These are phyloP conservation scores for Jimgerdemannia flammicorona DNA, from an alignment of 192 early-diverging fungal genomes.

Conservation along the genomic window DNA sequence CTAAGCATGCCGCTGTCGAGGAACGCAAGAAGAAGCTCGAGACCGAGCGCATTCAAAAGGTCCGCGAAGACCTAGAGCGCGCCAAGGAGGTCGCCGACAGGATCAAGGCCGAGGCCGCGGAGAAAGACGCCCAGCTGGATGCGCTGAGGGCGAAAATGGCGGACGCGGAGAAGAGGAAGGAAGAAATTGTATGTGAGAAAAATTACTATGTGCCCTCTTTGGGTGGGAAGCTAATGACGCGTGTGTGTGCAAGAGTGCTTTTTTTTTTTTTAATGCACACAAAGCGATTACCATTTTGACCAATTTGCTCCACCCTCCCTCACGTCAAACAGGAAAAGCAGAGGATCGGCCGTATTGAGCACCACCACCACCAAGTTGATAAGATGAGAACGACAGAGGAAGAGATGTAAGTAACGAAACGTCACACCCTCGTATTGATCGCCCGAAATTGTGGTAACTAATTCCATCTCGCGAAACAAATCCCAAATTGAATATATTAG, in stretches of 20 bases:
- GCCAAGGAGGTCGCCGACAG: neutral
- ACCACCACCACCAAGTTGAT: neutral
- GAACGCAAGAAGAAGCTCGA: neutral
- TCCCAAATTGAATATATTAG: neutral
- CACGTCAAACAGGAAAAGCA: neutral
- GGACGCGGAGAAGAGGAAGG: neutral
- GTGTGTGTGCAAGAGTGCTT: too few species aligned
- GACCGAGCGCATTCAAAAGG: neutral
- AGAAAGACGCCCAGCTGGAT: neutral
- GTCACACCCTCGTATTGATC: too few species aligned
- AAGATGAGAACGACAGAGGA: neutral
- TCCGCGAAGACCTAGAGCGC: neutral
- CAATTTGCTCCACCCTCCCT: neutral
- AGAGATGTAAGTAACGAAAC: neutral
- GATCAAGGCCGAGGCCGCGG: neutral
- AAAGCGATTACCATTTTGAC: neutral
- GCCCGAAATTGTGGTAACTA: too few species aligned
- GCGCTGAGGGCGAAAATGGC: neutral
- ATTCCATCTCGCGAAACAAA: neutral
- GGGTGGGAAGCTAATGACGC: too few species aligned
- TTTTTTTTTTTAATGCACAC: neutral
- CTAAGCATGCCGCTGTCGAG: neutral
- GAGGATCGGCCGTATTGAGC: neutral
- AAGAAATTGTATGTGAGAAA: neutral
- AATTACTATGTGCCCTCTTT: too few species aligned